Evolutionary conservation across 1,284 basidiomycete species (phyloP), one percentile per base, ranked within the genome.

Genomic region (Austropuccinia psidii): DNA sequence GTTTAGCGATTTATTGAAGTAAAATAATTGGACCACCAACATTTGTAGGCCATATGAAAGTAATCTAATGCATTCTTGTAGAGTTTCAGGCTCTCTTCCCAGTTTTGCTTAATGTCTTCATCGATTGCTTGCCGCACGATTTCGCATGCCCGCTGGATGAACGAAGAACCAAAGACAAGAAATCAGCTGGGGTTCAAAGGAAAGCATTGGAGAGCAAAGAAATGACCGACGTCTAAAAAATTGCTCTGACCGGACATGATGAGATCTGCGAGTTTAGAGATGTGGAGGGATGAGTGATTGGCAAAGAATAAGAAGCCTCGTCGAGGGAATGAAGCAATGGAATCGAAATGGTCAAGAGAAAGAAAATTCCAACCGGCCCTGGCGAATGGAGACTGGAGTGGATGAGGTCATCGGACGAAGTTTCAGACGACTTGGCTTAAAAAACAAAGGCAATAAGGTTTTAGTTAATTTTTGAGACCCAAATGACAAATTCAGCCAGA

Each of bases 21-120:
- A 8, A 4, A 35, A 60, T 49, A 6, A 11, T 35, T 1, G 33
- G n/a, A 37, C 19, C 33, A 66, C 64, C 7, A 76, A 89, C 87
- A 90, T 81, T 89, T 90, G 82, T 89, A 85, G 5, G 87, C 86
- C 83, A 98, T 89, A 90, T 98, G 93, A 82, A 98, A 98, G 83
- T 96, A 98, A 81, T 98, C 95, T 74, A 98, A 86, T 3, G 92
- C 87, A 85, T 98, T 96, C 83, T 91, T 90, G 82, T 93, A 93
- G 17, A 62, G 54, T 70, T 76, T 60, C 19, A 72, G 45, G 29
- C 73, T 57, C 35, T 55, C 54, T 35, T 64, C 74, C 82, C 97
- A 98, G 82, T 97, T 92, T 82, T 91, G 89, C 81, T 93, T 93
- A 77, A 87, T 86, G 83, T 98, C 95, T 78, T 92, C 90, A 77